Evolutionary conservation across 495 filamentous ascomycete genomes (phyloP).

Genomic region (Cairneyella variabilis): DNA sequence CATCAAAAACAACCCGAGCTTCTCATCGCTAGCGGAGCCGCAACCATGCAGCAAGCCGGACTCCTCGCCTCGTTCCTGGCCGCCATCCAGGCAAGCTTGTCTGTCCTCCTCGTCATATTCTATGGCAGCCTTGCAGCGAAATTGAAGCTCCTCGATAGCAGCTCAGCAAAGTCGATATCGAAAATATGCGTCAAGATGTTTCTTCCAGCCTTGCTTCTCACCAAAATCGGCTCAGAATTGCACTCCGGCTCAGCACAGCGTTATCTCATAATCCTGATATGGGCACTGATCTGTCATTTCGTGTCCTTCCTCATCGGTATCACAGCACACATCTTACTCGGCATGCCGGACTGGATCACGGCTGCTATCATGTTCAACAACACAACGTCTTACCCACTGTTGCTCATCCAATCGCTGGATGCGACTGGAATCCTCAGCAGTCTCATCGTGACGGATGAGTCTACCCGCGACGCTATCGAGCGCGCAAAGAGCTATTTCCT

Average conservation of each 20-base stretch:
- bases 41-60: conserved; percentile 11
- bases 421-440: conserved; percentile 59
- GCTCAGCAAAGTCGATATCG: conserved; percentile 59
- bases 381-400: conserved; percentile 65
- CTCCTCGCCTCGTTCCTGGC: conserved; percentile 54
- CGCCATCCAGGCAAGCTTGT: conserved; percentile 65
- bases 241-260: conserved; percentile 46
- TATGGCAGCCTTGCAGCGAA: conserved; percentile 60
- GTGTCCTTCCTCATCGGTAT: conserved; percentile 51
- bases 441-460: conserved; percentile 48
- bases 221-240: conserved; percentile 65
- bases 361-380: conserved; percentile 75
- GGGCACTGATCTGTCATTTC: conserved; percentile 54
- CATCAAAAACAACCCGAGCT: too few relatives aligned
- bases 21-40: too few relatives aligned
- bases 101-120: conserved; percentile 64
- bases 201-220: conserved; percentile 66
- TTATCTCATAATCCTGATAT: conserved; percentile 54
- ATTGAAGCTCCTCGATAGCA: conserved; percentile 51
- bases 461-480: conserved; percentile 45
- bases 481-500: conserved; percentile 72
- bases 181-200: conserved; percentile 65
- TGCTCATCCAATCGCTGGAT: conserved; percentile 62
- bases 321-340: conserved; percentile 30
- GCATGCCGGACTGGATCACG: conserved; percentile 60